These are phyloP conservation scores for Plantago lanceolata DNA, from an alignment of 305 asterid species.

Conservation along the genomic window DNA sequence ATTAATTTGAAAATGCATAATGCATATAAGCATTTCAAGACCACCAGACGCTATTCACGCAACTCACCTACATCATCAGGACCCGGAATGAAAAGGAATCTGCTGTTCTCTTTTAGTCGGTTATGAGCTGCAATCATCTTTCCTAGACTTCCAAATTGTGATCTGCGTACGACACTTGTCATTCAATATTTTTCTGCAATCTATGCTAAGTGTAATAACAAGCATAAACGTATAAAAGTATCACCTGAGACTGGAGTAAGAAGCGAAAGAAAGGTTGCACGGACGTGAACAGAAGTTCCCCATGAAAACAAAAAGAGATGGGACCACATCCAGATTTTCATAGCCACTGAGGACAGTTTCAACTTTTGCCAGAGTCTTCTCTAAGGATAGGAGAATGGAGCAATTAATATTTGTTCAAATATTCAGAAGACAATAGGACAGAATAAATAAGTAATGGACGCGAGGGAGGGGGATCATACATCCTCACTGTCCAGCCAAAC, in stretches of 20 bases:
- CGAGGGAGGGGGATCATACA: constrained; percentile 36
- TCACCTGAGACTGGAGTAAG: constrained; percentile 75
- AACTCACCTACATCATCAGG: constrained; percentile 87
- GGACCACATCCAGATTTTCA: constrained; percentile 69
- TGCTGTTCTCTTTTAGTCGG: constrained; percentile 63
- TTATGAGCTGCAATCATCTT: constrained; percentile 70
- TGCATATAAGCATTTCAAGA: constrained; percentile 16
- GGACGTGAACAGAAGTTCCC: constrained; percentile 94
- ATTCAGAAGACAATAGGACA: constrained; percentile 4
- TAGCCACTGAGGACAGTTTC: constrained; percentile 73
- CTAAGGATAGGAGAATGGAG: constrained; percentile 47
- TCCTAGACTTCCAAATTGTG: constrained; percentile 82
- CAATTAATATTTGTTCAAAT: constrained; percentile 35
- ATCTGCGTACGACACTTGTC: constrained; percentile 39
- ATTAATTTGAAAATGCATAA: constrained; percentile 17
- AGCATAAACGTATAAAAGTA: constrained; percentile 20
- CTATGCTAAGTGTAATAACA: constrained; percentile 20
- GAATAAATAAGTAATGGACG: constrained; percentile 13
- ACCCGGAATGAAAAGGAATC: constrained; percentile 90
- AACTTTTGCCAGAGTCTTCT: constrained; percentile 81
- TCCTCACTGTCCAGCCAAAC: constrained; percentile 81
- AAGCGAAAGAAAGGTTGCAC: constrained; percentile 76
- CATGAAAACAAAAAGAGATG: constrained; percentile 91
- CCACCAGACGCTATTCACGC: constrained; percentile 23
- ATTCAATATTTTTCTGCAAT: constrained; percentile 20